Evolutionary conservation across 2,329 filamentous ascomycete species (phyloP).

Genomic region (Pestalotiopsis sp.): DNA sequence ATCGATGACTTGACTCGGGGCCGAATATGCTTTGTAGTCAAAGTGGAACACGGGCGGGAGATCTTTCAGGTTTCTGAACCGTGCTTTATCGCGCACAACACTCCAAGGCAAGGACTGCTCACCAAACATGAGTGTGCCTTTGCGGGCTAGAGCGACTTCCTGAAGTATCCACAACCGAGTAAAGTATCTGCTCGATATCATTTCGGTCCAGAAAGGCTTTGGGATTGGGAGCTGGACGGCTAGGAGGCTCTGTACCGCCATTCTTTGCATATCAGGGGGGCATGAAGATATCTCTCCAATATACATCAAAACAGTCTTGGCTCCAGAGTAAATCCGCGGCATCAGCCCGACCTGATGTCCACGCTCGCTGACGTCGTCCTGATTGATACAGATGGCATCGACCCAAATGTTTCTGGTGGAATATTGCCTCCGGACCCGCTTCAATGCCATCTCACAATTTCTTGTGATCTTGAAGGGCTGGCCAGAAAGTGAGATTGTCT

Average conservation of each 20-base stretch:
- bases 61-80: not conserved
- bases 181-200: constrained; percentile 16
- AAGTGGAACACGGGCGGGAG: constrained; percentile 5
- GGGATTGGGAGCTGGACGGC: not conserved
- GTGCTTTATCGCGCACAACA: not conserved
- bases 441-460: constrained; percentile 18
- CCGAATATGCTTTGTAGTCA: not conserved
- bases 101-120: constrained; percentile 7
- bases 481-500: constrained; percentile 9
- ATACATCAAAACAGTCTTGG: constrained; percentile 13
- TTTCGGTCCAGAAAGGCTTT: not conserved
- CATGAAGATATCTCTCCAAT: constrained; percentile 9
- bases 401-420: too few relatives aligned
- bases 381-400: constrained; percentile 16
- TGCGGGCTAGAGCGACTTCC: constrained; percentile 15
- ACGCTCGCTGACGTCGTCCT: constrained; percentile 13
- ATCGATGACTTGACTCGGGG: not conserved
- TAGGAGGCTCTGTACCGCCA: not conserved
- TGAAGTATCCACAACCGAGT: constrained; percentile 17
- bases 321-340: constrained; percentile 17
- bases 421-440: too few relatives aligned
- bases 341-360: constrained; percentile 19
- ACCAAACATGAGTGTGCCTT: constrained; percentile 14
- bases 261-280: not conserved
- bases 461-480: constrained; percentile 9